A percentile compares a stretch with the other conserved stretches of the same genome.
Conservation (phyloP, 2,329 filamentous ascomycete genomes). For the Arthrobotrys sphaeroides region DNA sequence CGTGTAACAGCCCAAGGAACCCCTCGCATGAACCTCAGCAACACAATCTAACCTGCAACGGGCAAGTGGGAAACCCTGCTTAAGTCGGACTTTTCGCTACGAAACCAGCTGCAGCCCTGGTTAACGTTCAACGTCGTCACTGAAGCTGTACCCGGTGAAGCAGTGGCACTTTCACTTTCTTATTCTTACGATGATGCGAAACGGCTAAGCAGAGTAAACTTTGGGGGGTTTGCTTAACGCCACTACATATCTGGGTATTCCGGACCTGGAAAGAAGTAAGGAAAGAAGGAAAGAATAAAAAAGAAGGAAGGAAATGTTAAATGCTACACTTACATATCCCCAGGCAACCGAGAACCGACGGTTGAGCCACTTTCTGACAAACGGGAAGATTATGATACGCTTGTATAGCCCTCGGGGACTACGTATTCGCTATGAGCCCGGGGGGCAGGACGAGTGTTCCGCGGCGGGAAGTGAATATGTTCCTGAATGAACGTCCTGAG, state of each 20-base stretch:
- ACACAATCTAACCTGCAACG: background rate
- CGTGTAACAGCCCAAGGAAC: constrained; percentile 4
- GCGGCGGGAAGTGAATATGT: too few relatives aligned
- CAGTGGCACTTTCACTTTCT: too few relatives aligned
- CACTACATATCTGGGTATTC: too few relatives aligned
- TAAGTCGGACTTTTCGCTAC: too few relatives aligned
- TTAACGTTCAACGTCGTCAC: too few relatives aligned
- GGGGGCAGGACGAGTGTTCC: background rate
- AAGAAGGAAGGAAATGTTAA: background rate
- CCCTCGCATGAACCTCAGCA: constrained; percentile 2
- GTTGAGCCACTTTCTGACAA: constrained; percentile 9
- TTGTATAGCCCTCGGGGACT: constrained; percentile 7
- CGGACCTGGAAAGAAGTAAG: too few relatives aligned
- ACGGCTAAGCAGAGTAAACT: too few relatives aligned
- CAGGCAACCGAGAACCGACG: background rate
- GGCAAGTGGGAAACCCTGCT: background rate
- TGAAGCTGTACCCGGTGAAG: too few relatives aligned
- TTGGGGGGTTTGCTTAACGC: too few relatives aligned
- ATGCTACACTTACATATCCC: background rate
- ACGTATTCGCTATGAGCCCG: background rate
- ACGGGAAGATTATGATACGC: constrained; percentile 10
- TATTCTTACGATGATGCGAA: too few relatives aligned
- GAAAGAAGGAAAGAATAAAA: background rate
- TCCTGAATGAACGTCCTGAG: too few relatives aligned
- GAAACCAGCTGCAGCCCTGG: too few relatives aligned